These are phyloP conservation scores for Pichia sp. DNA, from an alignment of 1,139 yeast genomes.

Conservation along the genomic window DNA sequence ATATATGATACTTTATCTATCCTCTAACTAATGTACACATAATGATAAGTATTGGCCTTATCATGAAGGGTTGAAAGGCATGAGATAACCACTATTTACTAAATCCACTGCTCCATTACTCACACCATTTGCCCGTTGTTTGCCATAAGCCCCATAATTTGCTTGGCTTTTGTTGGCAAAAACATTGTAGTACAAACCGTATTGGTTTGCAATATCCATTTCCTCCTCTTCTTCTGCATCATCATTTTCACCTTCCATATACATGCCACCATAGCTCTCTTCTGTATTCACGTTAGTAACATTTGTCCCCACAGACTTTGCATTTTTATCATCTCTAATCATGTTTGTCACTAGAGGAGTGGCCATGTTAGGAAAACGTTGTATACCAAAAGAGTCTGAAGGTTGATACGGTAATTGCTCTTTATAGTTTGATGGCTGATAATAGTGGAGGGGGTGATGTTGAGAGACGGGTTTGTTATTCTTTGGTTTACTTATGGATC, in stretches of 20 bases:
- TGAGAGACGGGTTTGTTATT: slow-evolving; percentile 40
- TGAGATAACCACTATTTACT: slow-evolving; percentile 26
- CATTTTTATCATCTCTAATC: slow-evolving; percentile 9
- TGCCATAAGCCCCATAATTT: slow-evolving; percentile 9
- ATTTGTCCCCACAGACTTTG: slow-evolving; percentile 13
- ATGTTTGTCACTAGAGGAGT: slow-evolving; percentile 16
- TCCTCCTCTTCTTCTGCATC: slow-evolving; percentile 31
- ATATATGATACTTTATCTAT: background rate
- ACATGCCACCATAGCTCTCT: slow-evolving; percentile 19
- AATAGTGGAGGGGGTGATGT: slow-evolving; percentile 47
- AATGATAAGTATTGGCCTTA: background rate
- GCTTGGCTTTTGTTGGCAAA: slow-evolving; percentile 23
- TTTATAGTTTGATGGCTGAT: slow-evolving; percentile 25
- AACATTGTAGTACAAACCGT: slow-evolving; percentile 32
- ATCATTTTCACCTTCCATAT: slow-evolving; percentile 26
- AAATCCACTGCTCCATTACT: slow-evolving; percentile 15
- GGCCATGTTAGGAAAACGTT: slow-evolving; percentile 23
- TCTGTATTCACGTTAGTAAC: slow-evolving; percentile 11
- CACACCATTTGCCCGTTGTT: slow-evolving; percentile 4
- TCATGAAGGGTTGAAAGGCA: slow-evolving; percentile 38
- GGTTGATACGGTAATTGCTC: slow-evolving; percentile 21
- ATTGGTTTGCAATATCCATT: slow-evolving; percentile 30
- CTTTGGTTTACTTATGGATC: slow-evolving; percentile 43
- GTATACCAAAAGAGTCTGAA: slow-evolving; percentile 23
- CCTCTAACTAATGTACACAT: background rate